Conservation (phyloP, 2,329 filamentous ascomycete species). For the Alternaria incomplexa region DNA sequence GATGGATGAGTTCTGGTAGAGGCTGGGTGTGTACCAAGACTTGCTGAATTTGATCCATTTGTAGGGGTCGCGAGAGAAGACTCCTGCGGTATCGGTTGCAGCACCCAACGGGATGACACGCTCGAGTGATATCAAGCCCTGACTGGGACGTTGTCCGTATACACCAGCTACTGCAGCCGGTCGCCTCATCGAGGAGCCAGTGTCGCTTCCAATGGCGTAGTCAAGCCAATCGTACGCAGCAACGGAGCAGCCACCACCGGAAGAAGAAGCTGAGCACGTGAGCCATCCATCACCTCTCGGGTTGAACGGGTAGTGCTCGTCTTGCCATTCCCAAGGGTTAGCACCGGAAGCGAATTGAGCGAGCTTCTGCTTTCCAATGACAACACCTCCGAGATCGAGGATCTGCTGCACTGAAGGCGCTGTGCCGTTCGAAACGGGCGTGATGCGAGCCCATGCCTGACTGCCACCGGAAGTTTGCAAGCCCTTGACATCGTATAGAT, state of each 20-base stretch:
- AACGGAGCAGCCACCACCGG: conserved; percentile 49
- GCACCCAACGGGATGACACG: conserved; percentile 29
- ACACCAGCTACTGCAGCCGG: conserved; percentile 53
- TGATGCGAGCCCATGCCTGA: conserved; percentile 31
- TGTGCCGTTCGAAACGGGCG: conserved; percentile 22
- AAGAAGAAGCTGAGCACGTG: conserved; percentile 35
- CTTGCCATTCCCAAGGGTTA: conserved; percentile 36
- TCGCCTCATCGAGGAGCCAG: conserved; percentile 56
- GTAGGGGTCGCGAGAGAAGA: conserved; percentile 36
- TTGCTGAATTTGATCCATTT: conserved; percentile 49
- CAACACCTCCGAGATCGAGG: conserved; percentile 41
- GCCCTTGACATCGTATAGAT: conserved; percentile 35
- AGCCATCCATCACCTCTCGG: conserved; percentile 45
- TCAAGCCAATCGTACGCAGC: conserved; percentile 56
- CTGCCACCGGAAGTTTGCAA: conserved; percentile 32
- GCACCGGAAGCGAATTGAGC: conserved; percentile 53
- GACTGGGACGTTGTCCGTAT: conserved; percentile 46
- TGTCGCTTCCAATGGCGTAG: conserved; percentile 54
- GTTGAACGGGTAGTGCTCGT: conserved; percentile 52
- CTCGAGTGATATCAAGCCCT: conserved; percentile 34
- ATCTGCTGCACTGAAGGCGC: conserved; percentile 34
- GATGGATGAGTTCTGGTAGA: conserved; percentile 44
- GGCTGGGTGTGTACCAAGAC: conserved; percentile 46
- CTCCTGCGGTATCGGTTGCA: conserved; percentile 35
- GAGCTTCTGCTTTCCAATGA: conserved; percentile 62